phyloP scores from a whole-genome alignment of 225 moss, liverwort and hornwort species.

The Sphagnum tenellum region DNA sequence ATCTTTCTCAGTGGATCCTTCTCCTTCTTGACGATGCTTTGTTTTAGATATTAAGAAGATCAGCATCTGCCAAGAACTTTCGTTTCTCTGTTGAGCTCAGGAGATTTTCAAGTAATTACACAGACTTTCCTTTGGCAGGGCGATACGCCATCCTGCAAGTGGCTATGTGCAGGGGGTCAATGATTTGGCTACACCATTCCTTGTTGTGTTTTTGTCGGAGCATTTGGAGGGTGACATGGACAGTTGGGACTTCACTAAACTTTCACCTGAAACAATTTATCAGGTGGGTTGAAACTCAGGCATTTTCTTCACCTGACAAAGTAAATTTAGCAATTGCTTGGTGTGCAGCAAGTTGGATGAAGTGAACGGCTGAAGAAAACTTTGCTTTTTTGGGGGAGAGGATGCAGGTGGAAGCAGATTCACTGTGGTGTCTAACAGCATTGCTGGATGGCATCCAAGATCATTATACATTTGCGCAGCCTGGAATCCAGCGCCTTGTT shows the following conservation, averaged over 20 bases:
- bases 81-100: too few species aligned
- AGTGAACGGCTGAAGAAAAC: too few species aligned
- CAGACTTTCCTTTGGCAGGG: slow-evolving; percentile 44
- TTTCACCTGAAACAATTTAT: slow-evolving; percentile 59
- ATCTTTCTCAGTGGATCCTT: background rate
- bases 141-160: slow-evolving; percentile 98
- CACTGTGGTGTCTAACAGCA: slow-evolving; percentile 92
- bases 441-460: slow-evolving; percentile 97
- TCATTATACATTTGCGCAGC: slow-evolving; percentile 98
- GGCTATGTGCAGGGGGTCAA: slow-evolving; percentile 99
- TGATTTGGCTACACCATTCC: slow-evolving; percentile 89
- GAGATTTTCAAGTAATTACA: too few species aligned
- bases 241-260: slow-evolving; percentile 68
- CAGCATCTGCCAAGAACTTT: too few species aligned
- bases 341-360: too few species aligned
- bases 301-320: too few species aligned
- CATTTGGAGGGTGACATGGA: slow-evolving; percentile 90
- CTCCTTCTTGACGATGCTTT: background rate
- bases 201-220: slow-evolving; percentile 92
- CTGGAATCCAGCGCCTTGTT: slow-evolving; percentile 98
- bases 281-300: slow-evolving; percentile 26
- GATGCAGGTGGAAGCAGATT: slow-evolving; percentile 71
- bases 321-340: too few species aligned
- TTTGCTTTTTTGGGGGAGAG: background rate
- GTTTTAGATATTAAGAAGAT: too few species aligned